These are phyloP conservation scores for Clarireedia hainanense DNA, from an alignment of 2,329 filamentous ascomycete genomes.

Conservation along the genomic window DNA sequence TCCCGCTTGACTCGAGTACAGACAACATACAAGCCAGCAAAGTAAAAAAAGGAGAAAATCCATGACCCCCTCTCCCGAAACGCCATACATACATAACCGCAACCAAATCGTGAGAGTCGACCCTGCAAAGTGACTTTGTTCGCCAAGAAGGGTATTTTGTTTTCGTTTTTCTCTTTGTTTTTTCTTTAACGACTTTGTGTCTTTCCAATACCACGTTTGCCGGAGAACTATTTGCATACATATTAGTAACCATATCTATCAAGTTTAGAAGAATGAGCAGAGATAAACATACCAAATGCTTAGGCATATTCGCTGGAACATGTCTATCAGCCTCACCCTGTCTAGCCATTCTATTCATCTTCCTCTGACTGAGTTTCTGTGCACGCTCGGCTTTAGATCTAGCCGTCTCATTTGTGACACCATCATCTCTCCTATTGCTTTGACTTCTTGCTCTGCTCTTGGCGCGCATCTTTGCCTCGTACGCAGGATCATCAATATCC, in stretches of 20 bases:
- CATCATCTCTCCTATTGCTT: slow-evolving; percentile 67
- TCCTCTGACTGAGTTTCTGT: slow-evolving; percentile 87
- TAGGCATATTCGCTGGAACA: slow-evolving; percentile 69
- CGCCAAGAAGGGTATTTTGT: no score
- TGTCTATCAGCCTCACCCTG: slow-evolving; percentile 97
- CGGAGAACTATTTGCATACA: slow-evolving; percentile 54
- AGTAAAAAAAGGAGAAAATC: no score
- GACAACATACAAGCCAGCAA: no score
- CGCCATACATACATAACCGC: no score
- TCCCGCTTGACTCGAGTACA: no score
- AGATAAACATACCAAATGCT: slow-evolving; percentile 70
- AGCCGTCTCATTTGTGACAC: slow-evolving; percentile 59
- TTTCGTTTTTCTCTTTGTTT: background rate
- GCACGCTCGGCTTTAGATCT: slow-evolving; percentile 77
- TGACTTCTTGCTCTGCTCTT: slow-evolving; percentile 63
- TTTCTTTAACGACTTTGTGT: slow-evolving; percentile 57
- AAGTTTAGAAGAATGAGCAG: background rate
- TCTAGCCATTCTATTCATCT: slow-evolving; percentile 97
- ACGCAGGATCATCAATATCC: slow-evolving; percentile 57
- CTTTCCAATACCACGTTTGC: slow-evolving; percentile 93
- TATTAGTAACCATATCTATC: slow-evolving; percentile 22
- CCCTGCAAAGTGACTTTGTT: no score
- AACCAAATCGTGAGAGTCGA: no score
- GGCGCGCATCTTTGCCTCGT: slow-evolving; percentile 55
- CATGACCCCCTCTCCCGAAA: no score